Percentiles rank a stretch among this genome's conserved stretches.
These are phyloP conservation scores for Pythium pyrilobum DNA, from an alignment of 352 stramenopile genomes.

Conservation along the genomic window DNA sequence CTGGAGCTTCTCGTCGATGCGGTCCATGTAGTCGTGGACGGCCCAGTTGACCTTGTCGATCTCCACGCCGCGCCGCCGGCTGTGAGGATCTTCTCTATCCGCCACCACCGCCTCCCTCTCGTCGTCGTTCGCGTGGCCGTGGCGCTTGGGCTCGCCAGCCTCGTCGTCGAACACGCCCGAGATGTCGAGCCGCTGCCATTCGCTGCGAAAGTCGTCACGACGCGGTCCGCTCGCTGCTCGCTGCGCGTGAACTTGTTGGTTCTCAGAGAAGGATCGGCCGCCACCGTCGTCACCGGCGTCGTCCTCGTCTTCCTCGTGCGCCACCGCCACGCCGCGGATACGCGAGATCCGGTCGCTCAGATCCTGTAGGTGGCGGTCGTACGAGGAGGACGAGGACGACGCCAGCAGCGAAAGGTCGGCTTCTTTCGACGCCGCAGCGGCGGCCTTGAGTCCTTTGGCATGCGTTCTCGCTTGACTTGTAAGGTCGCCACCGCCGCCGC, in stretches of 20 bases:
- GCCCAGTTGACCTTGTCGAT: constrained; percentile 68
- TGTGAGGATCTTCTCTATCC: neutral
- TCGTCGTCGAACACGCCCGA: constrained; percentile 24
- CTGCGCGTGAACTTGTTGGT: too few species aligned
- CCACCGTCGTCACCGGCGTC: neutral
- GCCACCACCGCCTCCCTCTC: too few species aligned
- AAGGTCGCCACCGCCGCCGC: neutral
- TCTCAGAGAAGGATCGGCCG: too few species aligned
- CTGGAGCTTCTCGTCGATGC: constrained; percentile 73
- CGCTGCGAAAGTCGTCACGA: constrained; percentile 19
- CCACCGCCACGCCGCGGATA: neutral
- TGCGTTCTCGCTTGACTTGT: neutral
- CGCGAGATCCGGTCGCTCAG: constrained; percentile 9
- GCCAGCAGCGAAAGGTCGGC: too few species aligned
- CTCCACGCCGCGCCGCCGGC: constrained; percentile 24
- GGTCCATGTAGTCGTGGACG: constrained; percentile 78
- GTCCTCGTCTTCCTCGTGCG: neutral
- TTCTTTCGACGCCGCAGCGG: too few species aligned
- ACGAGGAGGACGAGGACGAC: constrained; percentile 9
- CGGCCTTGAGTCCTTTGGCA: too few species aligned
- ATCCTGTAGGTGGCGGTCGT: constrained; percentile 17
- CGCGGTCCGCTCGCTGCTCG: neutral
- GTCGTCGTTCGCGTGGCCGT: neutral
- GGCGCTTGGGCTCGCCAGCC: neutral
- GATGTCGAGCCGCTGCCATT: constrained; percentile 35